A percentile compares a stretch with the other conserved stretches of the same genome.
These are phyloP conservation scores for Pleodorina starrii DNA, from an alignment of 139 green algal genomes.

Conservation along the genomic window DNA sequence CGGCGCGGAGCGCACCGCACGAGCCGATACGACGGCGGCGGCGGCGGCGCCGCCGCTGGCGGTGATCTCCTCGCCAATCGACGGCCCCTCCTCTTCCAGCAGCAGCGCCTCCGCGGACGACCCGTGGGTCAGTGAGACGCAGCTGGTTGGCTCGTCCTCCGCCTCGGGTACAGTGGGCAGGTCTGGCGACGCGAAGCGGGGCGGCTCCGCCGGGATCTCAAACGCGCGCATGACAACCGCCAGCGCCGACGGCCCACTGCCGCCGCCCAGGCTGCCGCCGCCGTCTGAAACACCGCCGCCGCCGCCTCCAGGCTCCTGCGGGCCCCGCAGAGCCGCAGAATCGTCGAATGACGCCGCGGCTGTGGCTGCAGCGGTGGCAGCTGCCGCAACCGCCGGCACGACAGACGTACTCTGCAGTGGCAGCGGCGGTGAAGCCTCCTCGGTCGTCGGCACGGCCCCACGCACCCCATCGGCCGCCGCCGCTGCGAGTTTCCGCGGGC, in stretches of 20 bases:
- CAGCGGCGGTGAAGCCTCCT: background rate
- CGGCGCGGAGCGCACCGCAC: background rate
- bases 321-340: background rate
- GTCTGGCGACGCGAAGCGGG: constrained; percentile 12
- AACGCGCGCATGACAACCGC: constrained; percentile 16
- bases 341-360: too few species aligned
- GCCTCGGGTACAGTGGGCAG: constrained; percentile 36
- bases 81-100: background rate
- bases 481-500: too few species aligned
- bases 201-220: constrained; percentile 5
- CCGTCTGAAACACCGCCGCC: background rate
- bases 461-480: too few species aligned
- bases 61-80: background rate
- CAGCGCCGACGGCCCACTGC: background rate
- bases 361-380: too few species aligned
- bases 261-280: background rate
- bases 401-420: too few species aligned
- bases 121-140: background rate
- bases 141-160: background rate
- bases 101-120: background rate
- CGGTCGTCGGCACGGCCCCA: background rate
- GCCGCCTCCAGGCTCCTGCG: background rate
- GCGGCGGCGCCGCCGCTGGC: background rate
- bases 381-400: too few species aligned
- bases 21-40: background rate